Base-by-base conservation (phyloP, 106 monocot genomes). In the Dendrobium chrysotoxum region DNA sequence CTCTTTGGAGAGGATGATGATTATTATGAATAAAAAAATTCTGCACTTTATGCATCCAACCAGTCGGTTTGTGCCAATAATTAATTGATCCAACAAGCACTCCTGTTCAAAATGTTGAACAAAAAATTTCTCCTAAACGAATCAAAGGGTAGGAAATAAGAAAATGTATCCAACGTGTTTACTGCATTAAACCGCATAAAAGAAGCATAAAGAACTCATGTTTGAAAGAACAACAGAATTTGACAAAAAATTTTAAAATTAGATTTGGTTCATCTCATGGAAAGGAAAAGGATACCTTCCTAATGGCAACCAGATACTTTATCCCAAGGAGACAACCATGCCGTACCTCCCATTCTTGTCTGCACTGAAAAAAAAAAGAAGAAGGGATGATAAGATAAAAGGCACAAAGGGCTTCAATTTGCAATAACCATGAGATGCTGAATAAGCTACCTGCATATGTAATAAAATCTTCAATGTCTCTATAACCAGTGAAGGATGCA, bases 261-360 rank as follows among this genome's bases (percentile, higher is more conserved):
- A 68, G 15, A 68, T 31, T 68, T 11, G 26, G 28, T 30, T 68
- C 30, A 70, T 41, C 20, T 42, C 21, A 7, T 6, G 20, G 6
- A 40, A 74, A 74, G 13, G 42, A 75, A 71, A 47, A 72, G 12
- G 70, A 79, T 87, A 94, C 97, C 88, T 80, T 86, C 18, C 98
- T 86, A 75, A 98, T 91, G 83, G 95, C 98, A 78, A 98, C 90
- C 67, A 98, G 76, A 79, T 98, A 98, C 77, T 98, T 98, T 16
- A 98, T 89, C 6, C 98, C 98, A 80, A 98, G 86, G 82, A 98
- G 95, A 79, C 95, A 84, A 18, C 98, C 98, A 87, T 98, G 98
- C 44, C 98, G 98, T 88, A 95, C 82, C 87, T 98, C 98, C 98
- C 98, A 98, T 82, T 98, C 98, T 93, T 95, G 98, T 66, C 98